These are phyloP conservation scores for Turnera subulata DNA, from an alignment of 345 rosid species.

Conservation along the genomic window DNA sequence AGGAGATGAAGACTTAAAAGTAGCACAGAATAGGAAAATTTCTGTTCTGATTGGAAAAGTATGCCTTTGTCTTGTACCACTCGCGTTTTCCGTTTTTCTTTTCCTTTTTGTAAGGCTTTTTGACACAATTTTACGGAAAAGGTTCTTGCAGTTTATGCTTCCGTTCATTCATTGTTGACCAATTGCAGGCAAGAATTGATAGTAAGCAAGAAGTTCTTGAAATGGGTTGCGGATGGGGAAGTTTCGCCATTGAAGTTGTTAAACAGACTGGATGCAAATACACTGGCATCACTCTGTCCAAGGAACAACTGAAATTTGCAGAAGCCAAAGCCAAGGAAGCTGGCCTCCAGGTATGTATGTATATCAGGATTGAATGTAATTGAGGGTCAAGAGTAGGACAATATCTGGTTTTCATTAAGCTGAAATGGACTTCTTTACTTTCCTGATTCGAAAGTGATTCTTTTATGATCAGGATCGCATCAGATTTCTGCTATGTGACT, in stretches of 20 bases:
- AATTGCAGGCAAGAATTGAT: conserved; percentile 49
- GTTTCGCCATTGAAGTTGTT: conserved; percentile 80
- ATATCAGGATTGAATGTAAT: no score
- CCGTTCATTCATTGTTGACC: no score
- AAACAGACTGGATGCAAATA: conserved; percentile 81
- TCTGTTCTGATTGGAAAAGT: no score
- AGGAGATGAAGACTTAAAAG: conserved; percentile 59
- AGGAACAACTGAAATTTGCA: conserved; percentile 69
- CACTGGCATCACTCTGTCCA: conserved; percentile 77
- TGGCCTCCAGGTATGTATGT: conserved; percentile 60
- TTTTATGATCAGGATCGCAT: conserved; percentile 44
- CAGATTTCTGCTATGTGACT: conserved; percentile 64
- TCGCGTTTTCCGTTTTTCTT: neutral
- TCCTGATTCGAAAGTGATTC: neutral
- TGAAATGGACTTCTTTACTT: no score
- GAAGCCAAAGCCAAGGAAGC: conserved; percentile 73
- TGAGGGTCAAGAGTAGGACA: no score
- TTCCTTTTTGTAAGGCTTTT: no score
- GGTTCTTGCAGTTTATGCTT: neutral
- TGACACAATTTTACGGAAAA: no score
- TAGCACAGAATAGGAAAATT: no score
- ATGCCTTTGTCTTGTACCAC: no score
- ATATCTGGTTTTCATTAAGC: no score
- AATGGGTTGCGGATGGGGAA: conserved; percentile 95
- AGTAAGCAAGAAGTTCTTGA: conserved; percentile 69